Evolutionary conservation across 2,329 filamentous ascomycete genomes (phyloP), one percentile per base, ranked within the genome.

Genomic region (Endothia cerciana): DNA sequence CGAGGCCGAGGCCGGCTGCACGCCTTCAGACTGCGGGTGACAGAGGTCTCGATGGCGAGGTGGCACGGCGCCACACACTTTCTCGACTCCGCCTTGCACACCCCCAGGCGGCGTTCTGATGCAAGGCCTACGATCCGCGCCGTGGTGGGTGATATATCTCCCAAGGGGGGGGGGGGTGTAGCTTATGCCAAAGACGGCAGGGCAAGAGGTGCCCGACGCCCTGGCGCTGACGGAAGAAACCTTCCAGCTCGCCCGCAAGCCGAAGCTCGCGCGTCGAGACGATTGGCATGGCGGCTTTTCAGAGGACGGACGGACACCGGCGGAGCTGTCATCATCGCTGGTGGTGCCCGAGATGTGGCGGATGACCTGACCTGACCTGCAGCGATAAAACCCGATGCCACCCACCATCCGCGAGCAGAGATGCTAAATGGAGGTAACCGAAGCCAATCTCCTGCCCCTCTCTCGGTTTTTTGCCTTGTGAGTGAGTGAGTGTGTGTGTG

Each of bases 331-430:
- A 40, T 19, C 11, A 28, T 19, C n/a, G 36, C 15, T 17, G 38
- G 38, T 17, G 56, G 25, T n/a, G 22, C 38, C 22, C 13, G 40
- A 40, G n/a, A 58, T 47, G 43, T 61, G 59, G 43, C 59, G 43
- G 43, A 51, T 61, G 59, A 61, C 28, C 33, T 36, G n/a, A 30
- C 49, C 17, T 33, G 28, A 30, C 59, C 40, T 22, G 47, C 28
- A 38, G 43, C 25, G 30, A 38, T 22, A 25, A 36, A 17, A 49
- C 40, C 58, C 41, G 58, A 60, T 60, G 58, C 43, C 58, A 60
- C 58, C 58, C 58, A 60, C 41, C 58, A 28, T 19, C 41, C 6
- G 41, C 15, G 38, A 60, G 2, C 17, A 22, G n/a, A 45, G 22
- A 60, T 30, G 28, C 30, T 30, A 7, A 22, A 60, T 47, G n/a